phyloP scores from a whole-genome alignment of 2,329 filamentous ascomycete species.

The Hypoxylon sp. region DNA sequence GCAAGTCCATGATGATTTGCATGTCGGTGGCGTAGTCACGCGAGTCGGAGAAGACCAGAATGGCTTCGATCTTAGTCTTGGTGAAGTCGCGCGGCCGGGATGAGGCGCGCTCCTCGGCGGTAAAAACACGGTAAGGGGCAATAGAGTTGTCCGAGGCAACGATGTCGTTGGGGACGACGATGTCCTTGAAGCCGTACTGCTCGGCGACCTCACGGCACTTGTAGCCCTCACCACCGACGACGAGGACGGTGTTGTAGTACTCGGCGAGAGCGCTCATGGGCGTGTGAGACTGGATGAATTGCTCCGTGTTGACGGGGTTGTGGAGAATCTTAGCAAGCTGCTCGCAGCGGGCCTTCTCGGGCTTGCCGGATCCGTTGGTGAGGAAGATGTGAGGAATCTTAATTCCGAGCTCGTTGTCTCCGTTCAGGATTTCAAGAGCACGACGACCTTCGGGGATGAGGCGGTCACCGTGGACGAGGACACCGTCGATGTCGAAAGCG shows the following conservation, averaged over 20 bases:
- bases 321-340: conserved; percentile 76
- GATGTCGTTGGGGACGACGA: conserved; percentile 79
- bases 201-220: conserved; percentile 79
- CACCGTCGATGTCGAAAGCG: conserved; percentile 83
- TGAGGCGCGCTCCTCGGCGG: conserved; percentile 73
- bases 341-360: conserved; percentile 71
- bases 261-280: conserved; percentile 81
- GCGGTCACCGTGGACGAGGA: conserved; percentile 78
- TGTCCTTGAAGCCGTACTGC: conserved; percentile 79
- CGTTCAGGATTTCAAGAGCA: conserved; percentile 77
- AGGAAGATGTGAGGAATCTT: conserved; percentile 81
- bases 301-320: conserved; percentile 73
- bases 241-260: conserved; percentile 81
- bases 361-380: conserved; percentile 80
- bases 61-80: conserved; percentile 78
- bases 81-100: conserved; percentile 78
- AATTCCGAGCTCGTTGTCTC: conserved; percentile 81
- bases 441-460: conserved; percentile 75
- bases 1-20: conserved; percentile 80
- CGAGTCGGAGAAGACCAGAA: conserved; percentile 80
- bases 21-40: conserved; percentile 80
- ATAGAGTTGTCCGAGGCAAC: conserved; percentile 76
- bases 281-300: conserved; percentile 83
- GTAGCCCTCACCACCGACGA: conserved; percentile 80
- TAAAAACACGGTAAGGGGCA: conserved; percentile 76